A percentile compares a stretch with the other conserved stretches of the same genome.
These are phyloP conservation scores for Nitzschia sp. DNA, from an alignment of 108 stramenopile genomes.

Conservation along the genomic window DNA sequence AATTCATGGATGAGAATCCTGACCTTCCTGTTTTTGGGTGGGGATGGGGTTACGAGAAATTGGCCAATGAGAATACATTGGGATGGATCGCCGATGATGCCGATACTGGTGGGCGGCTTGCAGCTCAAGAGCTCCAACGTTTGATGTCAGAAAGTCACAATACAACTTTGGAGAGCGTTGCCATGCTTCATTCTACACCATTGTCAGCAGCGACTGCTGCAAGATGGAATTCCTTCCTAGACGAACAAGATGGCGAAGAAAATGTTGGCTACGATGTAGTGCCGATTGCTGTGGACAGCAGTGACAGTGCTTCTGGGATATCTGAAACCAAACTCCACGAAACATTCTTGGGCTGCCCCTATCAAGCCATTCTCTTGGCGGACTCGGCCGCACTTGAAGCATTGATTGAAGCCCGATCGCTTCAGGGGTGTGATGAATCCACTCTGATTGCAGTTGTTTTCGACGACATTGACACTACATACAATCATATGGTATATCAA, in stretches of 20 bases:
- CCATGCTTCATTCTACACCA: too few relatives aligned
- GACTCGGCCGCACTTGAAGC: background rate
- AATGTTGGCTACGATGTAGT: background rate
- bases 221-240: too few relatives aligned
- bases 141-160: background rate
- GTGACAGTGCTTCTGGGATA: background rate
- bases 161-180: too few relatives aligned
- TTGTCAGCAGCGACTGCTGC: too few relatives aligned
- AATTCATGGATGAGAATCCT: too few relatives aligned
- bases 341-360: slow-evolving; percentile 8
- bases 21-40: slow-evolving; percentile 27
- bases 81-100: slow-evolving; percentile 27
- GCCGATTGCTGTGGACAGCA: background rate
- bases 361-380: slow-evolving; percentile 19
- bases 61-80: background rate
- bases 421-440: background rate
- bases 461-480: background rate
- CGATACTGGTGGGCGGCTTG: slow-evolving; percentile 3
- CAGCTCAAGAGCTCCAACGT: slow-evolving; percentile 20
- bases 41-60: slow-evolving; percentile 25
- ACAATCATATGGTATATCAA: slow-evolving; percentile 4
- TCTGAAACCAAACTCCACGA: background rate
- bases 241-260: too few relatives aligned
- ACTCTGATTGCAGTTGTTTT: background rate
- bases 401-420: background rate